Evolutionary conservation across 139 green algal genomes (phyloP).

Genomic region (Spirogloea muscicola): DNA sequence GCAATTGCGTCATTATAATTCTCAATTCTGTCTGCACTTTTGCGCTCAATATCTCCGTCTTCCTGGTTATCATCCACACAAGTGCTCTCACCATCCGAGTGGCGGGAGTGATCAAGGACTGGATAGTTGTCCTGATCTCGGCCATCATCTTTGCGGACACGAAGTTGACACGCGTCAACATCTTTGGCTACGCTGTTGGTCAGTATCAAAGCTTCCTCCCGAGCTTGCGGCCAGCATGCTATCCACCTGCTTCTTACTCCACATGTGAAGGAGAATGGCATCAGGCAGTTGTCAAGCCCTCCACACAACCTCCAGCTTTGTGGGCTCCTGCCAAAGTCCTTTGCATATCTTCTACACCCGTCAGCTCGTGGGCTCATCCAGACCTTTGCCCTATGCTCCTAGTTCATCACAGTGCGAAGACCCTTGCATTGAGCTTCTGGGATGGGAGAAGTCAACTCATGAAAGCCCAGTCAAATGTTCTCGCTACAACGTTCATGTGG

Average conservation of each 20-base stretch:
- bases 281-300: too few relatives aligned
- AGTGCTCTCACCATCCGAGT: constrained; percentile 86
- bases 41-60: constrained; percentile 85
- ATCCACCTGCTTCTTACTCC: constrained; percentile 1
- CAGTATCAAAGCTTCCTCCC: constrained; percentile 18
- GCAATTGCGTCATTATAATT: constrained; percentile 6
- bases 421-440: neutral
- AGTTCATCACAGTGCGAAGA: neutral
- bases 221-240: neutral
- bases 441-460: neutral
- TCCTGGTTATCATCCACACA: constrained; percentile 84
- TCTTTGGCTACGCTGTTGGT: constrained; percentile 67
- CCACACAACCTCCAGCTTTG: too few relatives aligned
- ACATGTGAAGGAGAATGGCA: neutral
- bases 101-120: constrained; percentile 68
- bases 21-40: constrained; percentile 43
- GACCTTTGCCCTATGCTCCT: neutral
- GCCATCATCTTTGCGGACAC: constrained; percentile 67
- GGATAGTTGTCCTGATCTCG: constrained; percentile 74
- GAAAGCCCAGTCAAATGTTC: neutral
- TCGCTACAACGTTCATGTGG: neutral
- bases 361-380: neutral
- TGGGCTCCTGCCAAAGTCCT: neutral
- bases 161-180: constrained; percentile 74
- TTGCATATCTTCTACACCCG: neutral